These are phyloP conservation scores for Cladorrhinum samala DNA, from an alignment of 495 filamentous ascomycete genomes.

Conservation along the genomic window DNA sequence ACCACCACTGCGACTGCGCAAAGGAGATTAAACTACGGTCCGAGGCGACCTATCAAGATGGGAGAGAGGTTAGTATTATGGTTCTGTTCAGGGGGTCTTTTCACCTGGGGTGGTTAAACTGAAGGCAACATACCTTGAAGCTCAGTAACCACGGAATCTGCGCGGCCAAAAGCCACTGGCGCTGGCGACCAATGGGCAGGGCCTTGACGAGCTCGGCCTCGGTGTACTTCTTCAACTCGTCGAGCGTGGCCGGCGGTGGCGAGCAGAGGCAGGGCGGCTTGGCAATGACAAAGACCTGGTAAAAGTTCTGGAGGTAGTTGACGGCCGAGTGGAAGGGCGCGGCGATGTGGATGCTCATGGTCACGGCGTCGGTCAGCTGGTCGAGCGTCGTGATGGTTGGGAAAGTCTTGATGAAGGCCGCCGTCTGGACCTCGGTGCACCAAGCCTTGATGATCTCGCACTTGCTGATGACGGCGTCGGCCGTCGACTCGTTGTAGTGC, in stretches of 20 bases:
- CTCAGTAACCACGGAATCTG: conserved; percentile 41
- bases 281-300: conserved; percentile 40
- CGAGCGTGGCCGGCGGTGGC: conserved; percentile 25
- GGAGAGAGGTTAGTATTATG: too few relatives aligned
- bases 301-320: conserved; percentile 48
- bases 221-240: conserved; percentile 19
- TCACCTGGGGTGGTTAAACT: too few relatives aligned
- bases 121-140: conserved; percentile 34
- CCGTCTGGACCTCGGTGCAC: conserved; percentile 31
- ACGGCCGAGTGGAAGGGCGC: conserved; percentile 44
- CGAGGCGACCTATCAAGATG: too few relatives aligned
- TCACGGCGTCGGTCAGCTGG: conserved; percentile 74
- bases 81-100: too few relatives aligned
- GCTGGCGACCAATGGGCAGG: conserved; percentile 33
- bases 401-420: conserved; percentile 39
- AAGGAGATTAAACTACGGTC: too few relatives aligned
- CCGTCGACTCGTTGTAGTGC: conserved; percentile 23
- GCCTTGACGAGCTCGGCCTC: conserved; percentile 34
- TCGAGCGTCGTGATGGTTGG: conserved; percentile 72
- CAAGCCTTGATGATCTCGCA: conserved; percentile 32
- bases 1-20: conserved; percentile 28
- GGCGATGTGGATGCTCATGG: conserved; percentile 50
- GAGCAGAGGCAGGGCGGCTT: conserved; percentile 39
- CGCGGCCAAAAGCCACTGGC: conserved; percentile 36
- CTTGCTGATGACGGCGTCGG: conserved; percentile 22